Evolutionary conservation across 176 grass and related monocot species (phyloP).

Genomic region (Pharus latifolius): DNA sequence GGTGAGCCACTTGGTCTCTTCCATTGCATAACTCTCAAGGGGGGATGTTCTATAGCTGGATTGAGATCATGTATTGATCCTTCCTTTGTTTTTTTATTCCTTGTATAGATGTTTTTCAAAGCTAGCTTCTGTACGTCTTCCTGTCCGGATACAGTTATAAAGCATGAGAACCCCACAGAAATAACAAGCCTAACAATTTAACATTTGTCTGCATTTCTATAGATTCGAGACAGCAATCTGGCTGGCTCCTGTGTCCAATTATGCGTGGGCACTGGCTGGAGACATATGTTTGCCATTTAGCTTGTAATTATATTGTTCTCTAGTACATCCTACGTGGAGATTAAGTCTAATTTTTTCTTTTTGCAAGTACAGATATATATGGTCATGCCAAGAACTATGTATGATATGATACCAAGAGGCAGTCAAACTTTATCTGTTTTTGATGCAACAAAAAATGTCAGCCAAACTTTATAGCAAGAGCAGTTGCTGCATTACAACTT

Average conservation of each 20-base stretch:
- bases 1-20: not conserved
- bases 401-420: not conserved
- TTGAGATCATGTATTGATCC: not conserved
- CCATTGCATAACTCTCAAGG: not conserved
- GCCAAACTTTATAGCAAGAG: conserved; percentile 12
- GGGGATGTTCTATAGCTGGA: not conserved
- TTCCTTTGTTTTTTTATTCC: not conserved
- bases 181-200: not conserved
- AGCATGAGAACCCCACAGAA: not conserved
- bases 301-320: not conserved
- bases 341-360: not conserved
- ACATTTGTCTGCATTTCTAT: conserved; percentile 21
- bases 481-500: not conserved
- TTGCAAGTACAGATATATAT: not conserved
- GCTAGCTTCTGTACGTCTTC: not conserved
- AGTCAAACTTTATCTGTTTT: conserved; percentile 19
- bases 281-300: not conserved
- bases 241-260: not conserved
- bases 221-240: not conserved
- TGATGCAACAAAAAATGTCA: conserved; percentile 14
- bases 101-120: not conserved
- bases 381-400: conserved; percentile 11
- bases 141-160: not conserved
- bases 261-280: not conserved
- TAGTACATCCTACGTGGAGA: not conserved